Percentiles rank a stretch among this genome's conserved stretches.
Evolutionary conservation across 1,284 basidiomycete genomes (phyloP).

Genomic region (Trametes pubescens): DNA sequence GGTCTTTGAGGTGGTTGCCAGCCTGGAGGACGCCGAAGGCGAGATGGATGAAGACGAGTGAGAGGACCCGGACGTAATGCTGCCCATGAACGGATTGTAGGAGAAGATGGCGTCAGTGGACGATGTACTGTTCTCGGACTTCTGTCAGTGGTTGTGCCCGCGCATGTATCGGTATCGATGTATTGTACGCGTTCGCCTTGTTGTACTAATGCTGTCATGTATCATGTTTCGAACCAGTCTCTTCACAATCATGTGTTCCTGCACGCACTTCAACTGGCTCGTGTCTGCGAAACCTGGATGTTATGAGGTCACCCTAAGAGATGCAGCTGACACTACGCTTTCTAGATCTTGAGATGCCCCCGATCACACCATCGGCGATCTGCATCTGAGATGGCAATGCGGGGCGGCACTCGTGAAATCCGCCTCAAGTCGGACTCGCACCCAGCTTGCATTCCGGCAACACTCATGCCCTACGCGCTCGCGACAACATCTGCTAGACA

Average conservation of each 20-base stretch:
- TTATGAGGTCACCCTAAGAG: no score
- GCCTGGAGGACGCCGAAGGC: slow-evolving; percentile 11
- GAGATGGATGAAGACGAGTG: slow-evolving; percentile 14
- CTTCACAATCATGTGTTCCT: neutral
- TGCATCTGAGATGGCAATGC: slow-evolving; percentile 10
- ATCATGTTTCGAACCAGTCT: neutral
- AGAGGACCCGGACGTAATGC: neutral
- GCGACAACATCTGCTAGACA: neutral
- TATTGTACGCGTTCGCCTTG: slow-evolving; percentile 7
- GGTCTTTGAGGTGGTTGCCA: slow-evolving; percentile 23
- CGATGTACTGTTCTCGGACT: neutral
- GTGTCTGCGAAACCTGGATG: no score
- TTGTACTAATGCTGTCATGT: slow-evolving; percentile 15
- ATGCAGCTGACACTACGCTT: slow-evolving; percentile 4
- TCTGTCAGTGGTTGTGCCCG: neutral
- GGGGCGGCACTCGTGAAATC: slow-evolving; percentile 14
- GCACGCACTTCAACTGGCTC: no score
- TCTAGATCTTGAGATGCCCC: neutral
- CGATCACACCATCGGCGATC: slow-evolving; percentile 12
- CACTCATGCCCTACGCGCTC: neutral
- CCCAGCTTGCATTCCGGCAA: neutral
- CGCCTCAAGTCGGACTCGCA: neutral
- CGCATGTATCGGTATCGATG: slow-evolving; percentile 18
- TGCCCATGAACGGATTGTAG: neutral
- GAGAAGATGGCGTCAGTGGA: neutral